Evolutionary conservation across 345 rosid genomes (phyloP).

Genomic region (Sonneratia alba): DNA sequence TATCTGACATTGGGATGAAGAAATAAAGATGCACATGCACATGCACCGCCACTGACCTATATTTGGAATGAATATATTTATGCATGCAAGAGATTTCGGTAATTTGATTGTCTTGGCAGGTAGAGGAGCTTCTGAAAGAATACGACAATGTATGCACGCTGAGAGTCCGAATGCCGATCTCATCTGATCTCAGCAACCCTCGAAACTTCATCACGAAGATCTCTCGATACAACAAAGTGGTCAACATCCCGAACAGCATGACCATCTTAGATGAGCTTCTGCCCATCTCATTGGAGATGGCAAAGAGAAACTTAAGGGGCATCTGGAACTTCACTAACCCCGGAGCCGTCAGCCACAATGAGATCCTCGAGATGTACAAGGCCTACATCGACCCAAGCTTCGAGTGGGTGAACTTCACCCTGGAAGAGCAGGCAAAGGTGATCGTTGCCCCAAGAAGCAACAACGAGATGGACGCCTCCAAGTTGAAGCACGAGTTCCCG

Average conservation of each 20-base stretch:
- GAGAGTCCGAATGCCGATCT: conserved; percentile 38
- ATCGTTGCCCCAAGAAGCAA: conserved; percentile 41
- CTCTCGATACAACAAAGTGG: conserved; percentile 32
- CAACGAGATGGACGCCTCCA: conserved; percentile 41
- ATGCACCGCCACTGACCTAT: too few species aligned
- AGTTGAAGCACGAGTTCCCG: conserved; percentile 34
- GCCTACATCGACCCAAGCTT: conserved; percentile 28
- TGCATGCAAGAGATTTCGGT: background rate
- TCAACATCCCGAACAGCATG: conserved; percentile 25
- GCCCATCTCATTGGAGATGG: conserved; percentile 41
- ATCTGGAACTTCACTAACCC: conserved; percentile 51
- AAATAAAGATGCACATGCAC: too few species aligned
- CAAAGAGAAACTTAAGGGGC: conserved; percentile 33
- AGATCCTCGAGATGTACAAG: conserved; percentile 42
- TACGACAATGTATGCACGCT: conserved; percentile 37
- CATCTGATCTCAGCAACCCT: conserved; percentile 36
- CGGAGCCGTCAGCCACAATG: conserved; percentile 37
- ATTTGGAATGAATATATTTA: background rate
- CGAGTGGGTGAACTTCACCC: conserved; percentile 29
- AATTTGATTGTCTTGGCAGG: conserved; percentile 16
- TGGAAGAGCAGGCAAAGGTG: conserved; percentile 45
- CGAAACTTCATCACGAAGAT: conserved; percentile 40
- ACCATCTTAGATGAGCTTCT: conserved; percentile 39
- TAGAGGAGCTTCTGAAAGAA: conserved; percentile 36
- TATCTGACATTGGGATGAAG: background rate